These are phyloP conservation scores for Vitrella brassicaformis DNA, from an alignment of 73 alveolate species.

Conservation along the genomic window DNA sequence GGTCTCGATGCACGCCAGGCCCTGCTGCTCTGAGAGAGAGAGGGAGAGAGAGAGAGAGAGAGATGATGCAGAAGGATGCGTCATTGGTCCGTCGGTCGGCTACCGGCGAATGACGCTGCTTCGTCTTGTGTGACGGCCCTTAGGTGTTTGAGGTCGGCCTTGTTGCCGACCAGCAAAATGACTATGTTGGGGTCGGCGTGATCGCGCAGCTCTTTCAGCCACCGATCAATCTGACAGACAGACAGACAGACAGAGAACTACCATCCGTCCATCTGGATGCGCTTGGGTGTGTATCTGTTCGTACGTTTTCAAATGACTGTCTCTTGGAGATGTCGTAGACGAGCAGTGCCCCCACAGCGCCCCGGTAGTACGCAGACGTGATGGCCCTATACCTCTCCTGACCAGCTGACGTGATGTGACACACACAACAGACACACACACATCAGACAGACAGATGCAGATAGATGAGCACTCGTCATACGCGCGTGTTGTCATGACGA, in stretches of 20 bases:
- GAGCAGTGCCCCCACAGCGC: constrained; percentile 76
- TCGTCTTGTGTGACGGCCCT: constrained; percentile 59
- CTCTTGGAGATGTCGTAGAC: constrained; percentile 72
- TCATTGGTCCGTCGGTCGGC: too few relatives aligned
- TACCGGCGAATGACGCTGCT: neutral
- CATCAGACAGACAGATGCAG: too few relatives aligned
- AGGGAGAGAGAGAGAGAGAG: neutral
- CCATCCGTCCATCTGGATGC: too few relatives aligned
- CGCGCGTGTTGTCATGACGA: too few relatives aligned
- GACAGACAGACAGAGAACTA: constrained; percentile 28
- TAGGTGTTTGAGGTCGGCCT: constrained; percentile 51
- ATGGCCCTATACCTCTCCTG: constrained; percentile 62
- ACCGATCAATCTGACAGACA: constrained; percentile 10
- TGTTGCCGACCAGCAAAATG: constrained; percentile 56
- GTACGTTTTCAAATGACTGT: constrained; percentile 54
- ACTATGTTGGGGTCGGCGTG: constrained; percentile 57
- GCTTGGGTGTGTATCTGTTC: too few relatives aligned
- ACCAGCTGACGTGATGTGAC: constrained; percentile 40
- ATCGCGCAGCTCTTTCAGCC: constrained; percentile 56
- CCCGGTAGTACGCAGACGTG: constrained; percentile 69
- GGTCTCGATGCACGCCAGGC: constrained; percentile 54
- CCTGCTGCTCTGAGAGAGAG: constrained; percentile 47
- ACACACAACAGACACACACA: too few relatives aligned
- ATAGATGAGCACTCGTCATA: too few relatives aligned
- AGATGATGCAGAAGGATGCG: neutral